Evolutionary conservation across 2,329 filamentous ascomycete genomes (phyloP), one percentile per base, ranked within the genome.

Genomic region (Fusarium gaditjirri): DNA sequence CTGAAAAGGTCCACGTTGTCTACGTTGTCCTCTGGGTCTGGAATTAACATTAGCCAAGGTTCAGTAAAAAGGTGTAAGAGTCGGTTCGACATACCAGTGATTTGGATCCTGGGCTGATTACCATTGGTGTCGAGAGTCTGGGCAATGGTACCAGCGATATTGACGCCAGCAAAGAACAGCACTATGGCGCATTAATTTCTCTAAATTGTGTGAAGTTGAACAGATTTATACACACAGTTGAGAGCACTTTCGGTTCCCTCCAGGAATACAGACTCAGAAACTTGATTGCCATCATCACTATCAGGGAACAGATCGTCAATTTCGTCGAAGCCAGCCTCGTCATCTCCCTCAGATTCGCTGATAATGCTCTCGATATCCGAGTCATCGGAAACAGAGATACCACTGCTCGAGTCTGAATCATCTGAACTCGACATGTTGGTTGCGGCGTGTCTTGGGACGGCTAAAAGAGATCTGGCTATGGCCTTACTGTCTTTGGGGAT

Each of bases 401-500:
- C 19, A 16, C 29, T n/a, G 16, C 23, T 11, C 8, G 53, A 43
- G 27, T 55, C 25, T 19, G 53, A 43, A 21, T 56, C 38, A 14
- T 43, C 38, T 16, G 29, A 25, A 43, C 19, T 44, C 6, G 29
- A 46, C 39, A 33, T 49, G 8, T 33, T 33, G 5, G 16, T 7
- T 7, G 29, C 6, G 10, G 5, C 5, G 29, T 49, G 10, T 27
- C 25, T 27, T 47, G 9, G 13, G 19, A 49, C 6, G n/a, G 29
- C 3, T 29, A 14, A 46, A 4, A 27, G 3, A 21, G 25, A 46
- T 16, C 3, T 10, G 19, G 43, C 6, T 12, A 46, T 16, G 12
- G 12, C 5, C 1, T 29, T 2, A 14, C 4, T 6, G 2, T 21
- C 19, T 46, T 12, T 33, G 11, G 2, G 3, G 14, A 8, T 5